Base-by-base conservation (phyloP, 2,329 filamentous ascomycete genomes). In the Coleophoma eucalyptorum region DNA sequence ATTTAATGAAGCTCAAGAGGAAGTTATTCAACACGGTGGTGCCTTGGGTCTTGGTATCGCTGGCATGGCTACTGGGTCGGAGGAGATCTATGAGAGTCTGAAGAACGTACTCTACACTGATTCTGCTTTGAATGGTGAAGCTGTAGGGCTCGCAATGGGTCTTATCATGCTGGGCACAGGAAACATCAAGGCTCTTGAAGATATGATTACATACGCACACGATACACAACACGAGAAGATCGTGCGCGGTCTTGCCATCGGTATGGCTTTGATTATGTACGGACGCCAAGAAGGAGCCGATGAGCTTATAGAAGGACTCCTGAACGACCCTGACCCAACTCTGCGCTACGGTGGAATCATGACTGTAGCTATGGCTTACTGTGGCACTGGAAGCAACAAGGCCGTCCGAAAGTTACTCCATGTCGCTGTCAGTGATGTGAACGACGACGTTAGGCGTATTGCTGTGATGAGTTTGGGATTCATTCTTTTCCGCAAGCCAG, bases 171-270 rank as follows among this genome's bases (percentile, higher is more conserved):
- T 99, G 50, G 94, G 94, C 50, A 97, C 93, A n/a, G 94, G 93
- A 55, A 96, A 97, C 67, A 86, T 91, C 66, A 91, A 89, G 68
- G 92, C 91, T 8, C 74, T 99, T 7, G 90, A 97, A 66, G 90
- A 96, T 61, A 97, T 99, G 93, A 94, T 97, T 52, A 88, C 91
- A 43, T 99, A 99, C 65, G 91, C 94, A 4, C 94, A 97, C 65
- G 94, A 99, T 60, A 99, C 94, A 1, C 93, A 95, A 55, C 94
- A 99, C 72, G 94, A 99, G 76, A 99, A 99, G 80, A 97, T 96
- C 65, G 91, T 99, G 20, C 90, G 94, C 46, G 94, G 94, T 66
- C 83, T 97, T 53, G 93, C 94, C 32, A 82, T 99, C 59, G 94
- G 94, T 52, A 97, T 99, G 90, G 91, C 94, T 11, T 77, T 99